phyloP scores from a whole-genome alignment of 176 grass and related monocot genomes.

The Musa troglodytarum region DNA sequence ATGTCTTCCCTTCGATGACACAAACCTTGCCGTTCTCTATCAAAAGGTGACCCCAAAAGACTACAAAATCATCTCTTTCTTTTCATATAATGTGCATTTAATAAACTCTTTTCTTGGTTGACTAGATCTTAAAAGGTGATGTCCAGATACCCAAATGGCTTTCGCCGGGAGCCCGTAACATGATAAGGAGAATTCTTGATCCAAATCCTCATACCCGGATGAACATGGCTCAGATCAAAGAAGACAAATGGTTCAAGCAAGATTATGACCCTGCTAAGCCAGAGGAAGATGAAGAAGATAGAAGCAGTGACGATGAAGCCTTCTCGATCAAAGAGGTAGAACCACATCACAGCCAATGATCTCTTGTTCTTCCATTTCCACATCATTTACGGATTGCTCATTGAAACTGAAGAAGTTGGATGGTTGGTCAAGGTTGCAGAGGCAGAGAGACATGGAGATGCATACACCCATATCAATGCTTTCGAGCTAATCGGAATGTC shows the following conservation, averaged over 20 bases:
- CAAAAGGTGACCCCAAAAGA: conserved; percentile 47
- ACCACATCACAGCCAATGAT: not conserved
- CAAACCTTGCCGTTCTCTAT: conserved; percentile 63
- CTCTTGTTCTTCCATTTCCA: not conserved
- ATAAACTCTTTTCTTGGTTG: not conserved
- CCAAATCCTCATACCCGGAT: conserved; percentile 23
- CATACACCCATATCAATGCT: conserved; percentile 66
- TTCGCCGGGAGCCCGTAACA: conserved; percentile 7
- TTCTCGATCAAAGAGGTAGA: conserved; percentile 19
- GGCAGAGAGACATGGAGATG: conserved; percentile 6
- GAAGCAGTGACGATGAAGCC: not conserved
- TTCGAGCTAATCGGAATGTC: conserved; percentile 99
- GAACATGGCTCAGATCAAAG: conserved; percentile 22
- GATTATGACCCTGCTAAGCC: conserved; percentile 2
- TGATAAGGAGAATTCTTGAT: conserved; percentile 19
- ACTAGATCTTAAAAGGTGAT: conserved; percentile 18
- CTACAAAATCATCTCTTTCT: not conserved
- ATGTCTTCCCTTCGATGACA: conserved; percentile 74
- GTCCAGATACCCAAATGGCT: conserved; percentile 23
- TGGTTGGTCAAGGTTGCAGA: conserved; percentile 12
- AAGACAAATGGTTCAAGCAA: conserved; percentile 25
- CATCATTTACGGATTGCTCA: not conserved
- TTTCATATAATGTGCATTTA: too few relatives aligned
- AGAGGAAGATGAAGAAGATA: conserved; percentile 12
- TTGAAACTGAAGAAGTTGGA: not conserved